Evolutionary conservation across 345 rosid species (phyloP), one percentile per base, ranked within the genome.

Genomic region (Murraya paniculata): DNA sequence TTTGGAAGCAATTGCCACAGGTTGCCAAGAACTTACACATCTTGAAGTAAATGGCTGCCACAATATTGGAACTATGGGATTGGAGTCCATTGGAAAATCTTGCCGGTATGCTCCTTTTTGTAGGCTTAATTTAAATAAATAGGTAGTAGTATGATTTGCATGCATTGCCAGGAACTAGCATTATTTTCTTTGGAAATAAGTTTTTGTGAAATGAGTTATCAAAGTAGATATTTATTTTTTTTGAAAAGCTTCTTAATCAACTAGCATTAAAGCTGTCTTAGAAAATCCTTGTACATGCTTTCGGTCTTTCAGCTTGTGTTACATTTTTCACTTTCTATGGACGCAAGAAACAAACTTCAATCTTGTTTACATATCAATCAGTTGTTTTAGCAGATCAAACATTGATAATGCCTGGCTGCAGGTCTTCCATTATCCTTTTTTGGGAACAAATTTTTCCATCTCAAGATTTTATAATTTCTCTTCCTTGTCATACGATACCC

Each of bases 21-120:
- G 95, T 71, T 95, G 98, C 86, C 85, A 80, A 79, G 93, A 88
- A 75, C 93, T 95, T 79, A 85, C 88, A 18, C 94, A 91, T 87
- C 90, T 95, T 77, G 97, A 95, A 81, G 85, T 95, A 67, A 95
- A 93, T 86, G 98, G 98, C 68, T 93, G 98, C 84, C 97, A 92
- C 85, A 88, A 89, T 81, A 92, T 95, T 73, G 97, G 98, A 69
- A 91, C 98, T 36, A 33, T 74, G 45, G 98, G 98, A 77, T 64
- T 95, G 80, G 95, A 86, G 86, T 89, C 95, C 71, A 80, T 95
- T 75, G 98, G 98, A 85, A 86, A 55, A 87, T 91, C 84, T 76
- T 95, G 98, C 94, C 76, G 55, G 98, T 95, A 89, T 76, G 85
- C 81, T 78, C 48, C 36, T 73, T 45, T 77, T 27, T 57, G 18